A percentile compares a stretch with the other conserved stretches of the same genome.
Conservation (phyloP, 495 filamentous ascomycete species). For the Aspergillus bridgeri region DNA sequence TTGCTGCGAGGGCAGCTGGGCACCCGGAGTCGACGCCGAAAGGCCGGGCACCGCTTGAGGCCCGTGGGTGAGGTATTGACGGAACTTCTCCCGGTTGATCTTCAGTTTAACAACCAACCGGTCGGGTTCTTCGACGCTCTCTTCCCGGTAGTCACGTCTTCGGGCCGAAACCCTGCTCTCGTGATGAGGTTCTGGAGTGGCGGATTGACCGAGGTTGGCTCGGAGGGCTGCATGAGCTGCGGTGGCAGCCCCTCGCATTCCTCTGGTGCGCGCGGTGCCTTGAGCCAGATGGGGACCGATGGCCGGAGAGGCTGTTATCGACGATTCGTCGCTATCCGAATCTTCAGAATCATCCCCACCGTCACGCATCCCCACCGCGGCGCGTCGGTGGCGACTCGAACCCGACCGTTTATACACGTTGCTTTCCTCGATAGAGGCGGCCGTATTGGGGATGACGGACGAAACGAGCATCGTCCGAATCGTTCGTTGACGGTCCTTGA, state of each 20-base stretch:
- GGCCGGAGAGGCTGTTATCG: constrained; percentile 77
- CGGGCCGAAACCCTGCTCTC: constrained; percentile 66
- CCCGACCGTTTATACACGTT: constrained; percentile 76
- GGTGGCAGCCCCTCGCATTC: constrained; percentile 78
- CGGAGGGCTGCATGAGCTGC: constrained; percentile 72
- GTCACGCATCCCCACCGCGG: constrained; percentile 48
- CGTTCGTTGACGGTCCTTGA: constrained; percentile 90
- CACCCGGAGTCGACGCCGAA: constrained; percentile 18
- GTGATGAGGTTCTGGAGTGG: constrained; percentile 79
- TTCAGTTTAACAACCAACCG: constrained; percentile 69
- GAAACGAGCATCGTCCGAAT: constrained; percentile 90
- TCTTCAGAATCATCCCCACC: constrained; percentile 82
- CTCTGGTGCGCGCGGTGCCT: constrained; percentile 81
- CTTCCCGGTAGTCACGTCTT: constrained; percentile 63
- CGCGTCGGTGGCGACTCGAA: constrained; percentile 47
- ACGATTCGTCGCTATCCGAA: constrained; percentile 82
- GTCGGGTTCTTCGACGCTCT: constrained; percentile 62
- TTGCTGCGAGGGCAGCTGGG: constrained; percentile 46
- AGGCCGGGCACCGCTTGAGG: constrained; percentile 21
- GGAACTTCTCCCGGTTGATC: constrained; percentile 58
- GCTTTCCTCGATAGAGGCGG: constrained; percentile 73
- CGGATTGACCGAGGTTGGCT: constrained; percentile 77
- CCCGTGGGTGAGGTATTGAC: constrained; percentile 57
- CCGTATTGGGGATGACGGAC: constrained; percentile 83
- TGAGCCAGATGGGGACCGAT: constrained; percentile 60